Conservation (phyloP, 768 basidiomycete genomes). For the Pulveroboletus sp. region DNA sequence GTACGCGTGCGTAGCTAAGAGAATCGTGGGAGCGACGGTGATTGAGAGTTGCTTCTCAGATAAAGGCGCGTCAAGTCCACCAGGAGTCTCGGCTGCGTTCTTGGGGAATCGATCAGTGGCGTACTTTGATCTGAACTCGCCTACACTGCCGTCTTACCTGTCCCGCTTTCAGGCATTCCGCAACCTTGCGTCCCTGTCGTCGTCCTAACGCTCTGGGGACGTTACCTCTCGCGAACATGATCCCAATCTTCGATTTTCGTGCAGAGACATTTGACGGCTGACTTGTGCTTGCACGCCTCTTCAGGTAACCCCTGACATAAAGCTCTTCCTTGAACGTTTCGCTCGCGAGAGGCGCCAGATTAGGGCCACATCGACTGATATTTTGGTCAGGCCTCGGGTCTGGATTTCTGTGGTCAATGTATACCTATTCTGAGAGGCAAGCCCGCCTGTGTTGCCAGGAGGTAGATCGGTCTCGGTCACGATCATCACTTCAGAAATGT, state of each 20-base stretch:
- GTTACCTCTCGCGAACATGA: slow-evolving; percentile 3
- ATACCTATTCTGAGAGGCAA: slow-evolving; percentile 13
- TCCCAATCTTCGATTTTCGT: not conserved
- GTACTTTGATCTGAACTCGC: not conserved
- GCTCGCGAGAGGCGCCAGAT: slow-evolving; percentile 27
- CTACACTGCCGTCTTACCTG: slow-evolving; percentile 13
- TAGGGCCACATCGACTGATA: slow-evolving; percentile 3
- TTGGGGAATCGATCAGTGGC: slow-evolving; percentile 5
- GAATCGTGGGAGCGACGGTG: slow-evolving; percentile 11
- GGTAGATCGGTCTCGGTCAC: not conserved
- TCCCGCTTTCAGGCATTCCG: slow-evolving; percentile 7
- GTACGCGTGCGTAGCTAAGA: not conserved
- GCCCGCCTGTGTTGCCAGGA: not conserved
- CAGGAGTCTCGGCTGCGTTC: not conserved
- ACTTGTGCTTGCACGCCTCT: slow-evolving; percentile 12
- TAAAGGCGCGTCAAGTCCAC: not conserved
- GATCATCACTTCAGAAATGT: slow-evolving; percentile 9
- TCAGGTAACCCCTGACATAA: slow-evolving; percentile 26
- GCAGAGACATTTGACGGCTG: slow-evolving; percentile 4
- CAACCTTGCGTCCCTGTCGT: slow-evolving; percentile 18
- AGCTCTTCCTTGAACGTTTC: slow-evolving; percentile 28
- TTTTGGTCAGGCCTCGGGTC: not conserved
- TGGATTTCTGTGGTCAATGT: not conserved
- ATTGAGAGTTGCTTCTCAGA: slow-evolving; percentile 4
- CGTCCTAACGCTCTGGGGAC: slow-evolving; percentile 18